Base-by-base conservation (phyloP, 805 yeast species). In the Wickerhamiella occidentalis region DNA sequence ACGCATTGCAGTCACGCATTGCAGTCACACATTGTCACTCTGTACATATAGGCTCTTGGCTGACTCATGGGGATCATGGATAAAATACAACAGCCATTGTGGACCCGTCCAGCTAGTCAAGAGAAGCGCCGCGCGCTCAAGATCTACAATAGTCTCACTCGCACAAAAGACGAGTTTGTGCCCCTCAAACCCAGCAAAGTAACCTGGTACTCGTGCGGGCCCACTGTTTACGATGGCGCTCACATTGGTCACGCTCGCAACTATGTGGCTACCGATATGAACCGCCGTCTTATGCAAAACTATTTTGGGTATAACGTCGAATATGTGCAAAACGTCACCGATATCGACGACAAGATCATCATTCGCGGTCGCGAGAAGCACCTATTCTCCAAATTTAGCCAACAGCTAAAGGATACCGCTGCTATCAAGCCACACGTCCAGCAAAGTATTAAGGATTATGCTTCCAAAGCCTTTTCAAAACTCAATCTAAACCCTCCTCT, bases 211-310 rank as follows among this genome's bases (percentile, higher is more conserved):
- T 84, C 87, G 51, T 92, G 98, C 74, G 98, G 98, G 5, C 98
- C 98, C 11, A 92, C 98, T 0, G 98, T 92, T 13, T 92, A 92
- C 62, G 95, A 92, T 66, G 79, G 92, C 29, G 78, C 88, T 47
- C 98, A 92, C 63, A 87, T 92, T 96, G 98, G 98, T 19, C 98
- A 92, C 65, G 98, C 98, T 12, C 75, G 98, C 66, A 92, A 92
- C 68, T 92, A 92, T 61, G 97, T 92, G 45, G 78, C 95, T 8
- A 85, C 84, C 48, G 98, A 92, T 65, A 86, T 92, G 62, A 84
- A 87, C 63, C 79, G 98, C 64, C 76, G 98, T 57, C 76, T 92
- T 46, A 64, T 92, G 55, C 86, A 82, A 64, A 85, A 90, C 65
- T 90, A 86, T 66, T 92, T 92, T 66, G 94, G 95, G 18, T 92